Conservation (phyloP, 1,284 basidiomycete genomes). For the Afroboletus lepidellus region DNA sequence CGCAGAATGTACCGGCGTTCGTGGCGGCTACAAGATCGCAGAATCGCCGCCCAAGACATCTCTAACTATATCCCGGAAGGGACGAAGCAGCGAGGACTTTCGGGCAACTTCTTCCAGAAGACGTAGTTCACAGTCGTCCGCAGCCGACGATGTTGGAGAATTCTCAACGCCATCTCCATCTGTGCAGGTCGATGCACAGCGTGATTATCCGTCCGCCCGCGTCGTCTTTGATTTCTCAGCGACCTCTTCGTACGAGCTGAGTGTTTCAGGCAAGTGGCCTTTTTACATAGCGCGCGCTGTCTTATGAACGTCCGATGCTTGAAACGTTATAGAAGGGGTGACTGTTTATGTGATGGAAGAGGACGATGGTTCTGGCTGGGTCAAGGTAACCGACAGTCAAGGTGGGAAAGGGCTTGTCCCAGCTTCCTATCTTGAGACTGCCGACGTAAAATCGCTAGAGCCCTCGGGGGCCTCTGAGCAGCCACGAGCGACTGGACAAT, state of each 20-base stretch:
- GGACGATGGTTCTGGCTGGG: slow-evolving; percentile 84
- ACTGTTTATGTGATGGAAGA: slow-evolving; percentile 63
- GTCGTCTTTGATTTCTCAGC: slow-evolving; percentile 72
- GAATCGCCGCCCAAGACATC: slow-evolving; percentile 31
- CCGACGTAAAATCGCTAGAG: slow-evolving; percentile 25
- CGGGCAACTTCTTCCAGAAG: slow-evolving; percentile 8
- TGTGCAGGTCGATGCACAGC: slow-evolving; percentile 39
- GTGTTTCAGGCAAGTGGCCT: slow-evolving; percentile 52
- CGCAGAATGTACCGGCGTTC: slow-evolving; percentile 58
- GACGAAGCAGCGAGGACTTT: slow-evolving; percentile 15
- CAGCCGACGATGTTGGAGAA: slow-evolving; percentile 25
- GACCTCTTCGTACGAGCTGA: slow-evolving; percentile 73
- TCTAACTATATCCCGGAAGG: slow-evolving; percentile 36
- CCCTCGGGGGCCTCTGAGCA: slow-evolving; percentile 14
- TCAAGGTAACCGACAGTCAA: slow-evolving; percentile 62
- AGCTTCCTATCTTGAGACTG: slow-evolving; percentile 65
- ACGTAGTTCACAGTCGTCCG: slow-evolving; percentile 8
- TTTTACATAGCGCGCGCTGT: slow-evolving; percentile 2
- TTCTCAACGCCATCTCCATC: slow-evolving; percentile 56
- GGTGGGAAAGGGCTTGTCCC: slow-evolving; percentile 74
- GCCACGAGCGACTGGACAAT: slow-evolving; percentile 40
- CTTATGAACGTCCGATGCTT: slow-evolving; percentile 14
- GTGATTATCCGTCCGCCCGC: slow-evolving; percentile 46
- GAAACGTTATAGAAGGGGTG: slow-evolving; percentile 49
- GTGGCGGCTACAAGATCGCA: slow-evolving; percentile 18